Base-by-base conservation (phyloP, 805 yeast genomes). In the Suhomyces kilbournensis region DNA sequence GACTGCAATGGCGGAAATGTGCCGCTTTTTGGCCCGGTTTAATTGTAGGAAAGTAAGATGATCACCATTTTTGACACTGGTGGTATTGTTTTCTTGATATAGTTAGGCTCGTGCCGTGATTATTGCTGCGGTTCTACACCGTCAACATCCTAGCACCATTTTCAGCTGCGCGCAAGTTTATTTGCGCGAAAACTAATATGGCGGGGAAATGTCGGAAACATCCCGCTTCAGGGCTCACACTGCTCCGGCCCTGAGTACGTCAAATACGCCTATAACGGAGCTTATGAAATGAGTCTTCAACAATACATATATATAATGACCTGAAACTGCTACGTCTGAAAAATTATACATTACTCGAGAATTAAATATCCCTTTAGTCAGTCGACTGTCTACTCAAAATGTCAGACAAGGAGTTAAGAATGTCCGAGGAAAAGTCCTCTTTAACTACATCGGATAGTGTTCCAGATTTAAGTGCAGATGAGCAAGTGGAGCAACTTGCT, bases 401-500 rank as follows among this genome's bases (percentile, higher is more conserved):
- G 17, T n/a, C 17, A 3, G 35, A 32, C 23, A 14, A 38, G 42
- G 42, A n/a, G n/a, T 38, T 12, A 42, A 23, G 12, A 19, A 23
- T 46, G 48, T 46, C 48, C 9, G 34, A 46, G n/a, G 48, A 46
- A n/a, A 42, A 46, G 8, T 28, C 25, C 19, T 34, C 48, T 15
- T 8, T 17, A 19, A 6, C 43, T 34, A 8, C 32, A 9, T 34
- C 48, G n/a, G 32, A 14, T 1, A 42, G 45, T 23, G 30, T n/a
- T 9, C 22, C 39, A 7, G 22, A 26, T 6, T 46, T 34, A 6
- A 46, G 32, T 23, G 50, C 55, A 8, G 55, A 54, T 15, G 48
- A 43, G 12, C 50, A 58, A 46, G 62, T 66, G 8, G 61, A 61
- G 9, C 46, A 57, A 46, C 56, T 67, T n/a, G 69, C 70, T 3